A percentile compares a stretch with the other conserved stretches of the same genome.
Evolutionary conservation across 2,329 filamentous ascomycete genomes (phyloP).

Genomic region (Ceratocystis variospora): DNA sequence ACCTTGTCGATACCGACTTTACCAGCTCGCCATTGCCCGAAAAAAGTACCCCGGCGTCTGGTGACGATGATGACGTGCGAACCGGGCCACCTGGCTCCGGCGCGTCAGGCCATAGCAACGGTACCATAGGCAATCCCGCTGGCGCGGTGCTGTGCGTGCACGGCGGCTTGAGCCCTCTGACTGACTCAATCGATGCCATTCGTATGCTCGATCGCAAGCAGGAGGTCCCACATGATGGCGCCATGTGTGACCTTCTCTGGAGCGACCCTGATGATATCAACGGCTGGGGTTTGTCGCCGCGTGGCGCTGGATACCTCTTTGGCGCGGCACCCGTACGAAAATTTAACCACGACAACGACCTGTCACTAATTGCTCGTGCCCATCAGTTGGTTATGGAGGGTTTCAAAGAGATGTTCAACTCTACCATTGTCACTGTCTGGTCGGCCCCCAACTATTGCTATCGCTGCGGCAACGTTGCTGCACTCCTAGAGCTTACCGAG

Average conservation of each 20-base stretch:
- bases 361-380: constrained; percentile 81
- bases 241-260: constrained; percentile 98
- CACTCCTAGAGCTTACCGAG: constrained; percentile 82
- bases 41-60: constrained; percentile 22
- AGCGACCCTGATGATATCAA: constrained; percentile 97
- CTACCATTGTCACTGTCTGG: constrained; percentile 96
- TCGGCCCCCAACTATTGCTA: constrained; percentile 96
- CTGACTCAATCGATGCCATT: constrained; percentile 93
- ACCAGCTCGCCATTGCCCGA: constrained; percentile 8
- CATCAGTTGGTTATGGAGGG: constrained; percentile 99
- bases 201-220: constrained; percentile 89
- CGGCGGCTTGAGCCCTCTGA: constrained; percentile 77
- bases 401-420: constrained; percentile 98
- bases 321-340: constrained; percentile 89
- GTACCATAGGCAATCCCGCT: constrained; percentile 51
- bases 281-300: constrained; percentile 87
- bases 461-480: constrained; percentile 87
- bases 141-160: constrained; percentile 92
- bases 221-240: constrained; percentile 94
- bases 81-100: constrained; percentile 67
- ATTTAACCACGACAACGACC: constrained; percentile 89
- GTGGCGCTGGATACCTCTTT: constrained; percentile 90
- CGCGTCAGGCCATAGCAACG: constrained; percentile 55
- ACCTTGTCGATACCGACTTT: constrained; percentile 6
- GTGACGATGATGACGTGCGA: constrained; percentile 24